A percentile compares a stretch with the other conserved stretches of the same genome.
Evolutionary conservation across 2,329 filamentous ascomycete species (phyloP).

Genomic region (Diaporthe australafricana): DNA sequence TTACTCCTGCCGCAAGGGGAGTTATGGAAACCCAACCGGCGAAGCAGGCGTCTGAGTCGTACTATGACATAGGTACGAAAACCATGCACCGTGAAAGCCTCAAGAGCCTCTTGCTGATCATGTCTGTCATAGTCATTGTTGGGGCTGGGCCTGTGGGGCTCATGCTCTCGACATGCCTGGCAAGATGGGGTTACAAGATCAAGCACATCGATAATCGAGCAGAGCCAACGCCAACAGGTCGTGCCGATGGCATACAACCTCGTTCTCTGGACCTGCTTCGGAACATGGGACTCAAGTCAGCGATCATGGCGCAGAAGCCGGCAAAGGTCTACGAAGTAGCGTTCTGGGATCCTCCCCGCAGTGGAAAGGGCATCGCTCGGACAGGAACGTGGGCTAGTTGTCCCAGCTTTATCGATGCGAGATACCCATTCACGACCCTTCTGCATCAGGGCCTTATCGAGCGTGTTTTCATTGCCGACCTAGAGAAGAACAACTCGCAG

Average conservation of each 20-base stretch:
- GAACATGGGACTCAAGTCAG: slow-evolving; percentile 90
- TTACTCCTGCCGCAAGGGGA: neutral
- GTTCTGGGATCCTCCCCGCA: slow-evolving; percentile 75
- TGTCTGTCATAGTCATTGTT: slow-evolving; percentile 73
- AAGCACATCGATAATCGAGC: slow-evolving; percentile 94
- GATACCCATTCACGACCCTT: slow-evolving; percentile 77
- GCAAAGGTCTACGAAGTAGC: slow-evolving; percentile 86
- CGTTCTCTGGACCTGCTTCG: slow-evolving; percentile 87
- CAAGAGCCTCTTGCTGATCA: slow-evolving; percentile 33
- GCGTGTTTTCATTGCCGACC: slow-evolving; percentile 74
- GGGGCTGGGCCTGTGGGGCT: slow-evolving; percentile 91
- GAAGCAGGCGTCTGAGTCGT: slow-evolving; percentile 32
- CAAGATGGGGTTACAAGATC: slow-evolving; percentile 93
- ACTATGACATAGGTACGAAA: slow-evolving; percentile 40
- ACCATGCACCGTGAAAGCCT: neutral
- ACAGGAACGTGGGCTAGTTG: slow-evolving; percentile 88
- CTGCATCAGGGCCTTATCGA: slow-evolving; percentile 80
- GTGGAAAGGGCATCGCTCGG: slow-evolving; percentile 68
- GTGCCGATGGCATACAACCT: slow-evolving; percentile 92
- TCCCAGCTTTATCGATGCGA: slow-evolving; percentile 82
- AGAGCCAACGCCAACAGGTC: slow-evolving; percentile 85
- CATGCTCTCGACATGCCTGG: slow-evolving; percentile 87
- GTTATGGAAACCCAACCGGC: slow-evolving; percentile 37
- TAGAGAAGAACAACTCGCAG: slow-evolving; percentile 69
- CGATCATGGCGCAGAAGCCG: slow-evolving; percentile 88